Conservation (phyloP, 805 yeast genomes). For the Spencermartinsiella europaea region DNA sequence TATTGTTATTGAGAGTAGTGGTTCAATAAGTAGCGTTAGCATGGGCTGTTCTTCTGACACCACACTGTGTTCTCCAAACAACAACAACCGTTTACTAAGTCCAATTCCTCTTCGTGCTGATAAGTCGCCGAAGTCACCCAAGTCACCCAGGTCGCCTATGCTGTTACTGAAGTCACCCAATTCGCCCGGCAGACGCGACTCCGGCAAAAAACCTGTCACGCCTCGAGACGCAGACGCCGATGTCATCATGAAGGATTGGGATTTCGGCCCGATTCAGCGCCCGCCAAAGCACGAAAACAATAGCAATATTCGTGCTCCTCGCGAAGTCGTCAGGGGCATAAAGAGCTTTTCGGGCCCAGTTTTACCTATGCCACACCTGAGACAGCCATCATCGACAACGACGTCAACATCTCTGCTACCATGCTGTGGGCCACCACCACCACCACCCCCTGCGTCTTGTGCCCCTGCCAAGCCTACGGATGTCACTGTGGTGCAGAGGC, state of each 20-base stretch:
- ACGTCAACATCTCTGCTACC: too few species aligned
- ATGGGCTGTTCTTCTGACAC: not conserved
- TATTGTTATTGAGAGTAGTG: not conserved
- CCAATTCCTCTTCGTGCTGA: not conserved
- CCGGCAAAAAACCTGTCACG: too few species aligned
- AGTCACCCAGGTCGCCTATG: too few species aligned
- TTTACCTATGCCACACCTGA: too few species aligned
- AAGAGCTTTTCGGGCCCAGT: too few species aligned
- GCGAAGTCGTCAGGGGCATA: not conserved
- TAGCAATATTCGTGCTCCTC: not conserved
- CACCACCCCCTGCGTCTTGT: not conserved
- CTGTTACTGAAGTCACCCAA: too few species aligned
- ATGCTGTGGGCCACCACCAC: too few species aligned
- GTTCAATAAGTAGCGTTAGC: too few species aligned
- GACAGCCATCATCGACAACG: too few species aligned
- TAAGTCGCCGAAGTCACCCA: not conserved
- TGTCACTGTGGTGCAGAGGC: too few species aligned
- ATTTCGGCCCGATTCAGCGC: slow-evolving; percentile 1
- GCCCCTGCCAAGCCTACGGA: not conserved
- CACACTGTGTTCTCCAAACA: not conserved
- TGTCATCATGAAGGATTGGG: slow-evolving; percentile 11
- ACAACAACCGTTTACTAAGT: not conserved
- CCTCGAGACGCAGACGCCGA: slow-evolving; percentile 1
- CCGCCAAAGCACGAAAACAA: not conserved
- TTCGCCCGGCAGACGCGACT: too few species aligned